Base-by-base conservation (phyloP, 2,329 filamentous ascomycete genomes). In the Thielaviopsis euricoi region DNA sequence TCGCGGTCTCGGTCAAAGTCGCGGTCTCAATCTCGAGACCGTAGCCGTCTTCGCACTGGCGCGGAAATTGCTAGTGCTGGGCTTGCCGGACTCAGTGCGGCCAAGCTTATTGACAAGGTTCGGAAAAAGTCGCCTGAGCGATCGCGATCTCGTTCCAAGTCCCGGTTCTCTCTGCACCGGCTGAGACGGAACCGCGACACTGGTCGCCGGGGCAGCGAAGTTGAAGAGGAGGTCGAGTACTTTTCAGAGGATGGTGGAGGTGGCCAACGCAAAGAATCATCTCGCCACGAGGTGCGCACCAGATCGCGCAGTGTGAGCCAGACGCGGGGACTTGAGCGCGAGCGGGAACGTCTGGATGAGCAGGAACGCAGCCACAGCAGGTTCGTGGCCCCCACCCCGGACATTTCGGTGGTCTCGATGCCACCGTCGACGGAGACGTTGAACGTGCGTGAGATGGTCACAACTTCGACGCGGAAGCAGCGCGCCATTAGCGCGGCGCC, bases 11-110 rank as follows among this genome's bases (percentile, higher is more conserved):
- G 68, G 60, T 70, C 68, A 46, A 67, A 65, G 52, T 67, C 65
- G 53, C 72, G 77, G 43, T 55, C 54, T 65, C 77, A 76, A 66
- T 82, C 67, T 2, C 64, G 66, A 0, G 68, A 69, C 6, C 68
- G 66, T 37, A 66, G 65, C 13, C 64, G 66, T 7, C 64, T 72
- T 23, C 67, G 69, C 51, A 72, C 52, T 58, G 81, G 78, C 55
- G 81, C 80, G 17, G 78, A 82, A 67, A 77, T 85, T 59, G 78
- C 76, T 1, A 80, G 77, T 1, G 79, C 79, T 9, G 80, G 80
- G 5, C 71, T 82, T 4, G 79, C 78, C 22, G 80, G 78, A 52
- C 80, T 80, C 9, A 76, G 78, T 1, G 81, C 80, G 46, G 78
- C 76, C 64, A 82, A 81, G 66, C 65, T 83, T 22, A 83, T 80